phyloP scores from a whole-genome alignment of 495 filamentous ascomycete species.

The Neurospora sp. region DNA sequence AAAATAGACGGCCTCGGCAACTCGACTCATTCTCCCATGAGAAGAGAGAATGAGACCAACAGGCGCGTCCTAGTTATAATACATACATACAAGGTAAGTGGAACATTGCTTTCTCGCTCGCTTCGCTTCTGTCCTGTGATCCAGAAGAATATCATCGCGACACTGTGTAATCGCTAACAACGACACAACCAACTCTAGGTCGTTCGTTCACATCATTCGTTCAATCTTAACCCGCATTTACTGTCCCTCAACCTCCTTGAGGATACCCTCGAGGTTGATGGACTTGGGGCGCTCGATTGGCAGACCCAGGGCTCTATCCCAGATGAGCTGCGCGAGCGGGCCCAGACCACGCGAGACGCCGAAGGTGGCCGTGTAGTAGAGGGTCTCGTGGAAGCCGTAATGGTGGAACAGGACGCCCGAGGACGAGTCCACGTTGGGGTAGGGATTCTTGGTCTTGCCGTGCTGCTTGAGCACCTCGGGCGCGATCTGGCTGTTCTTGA shows the following conservation, averaged over 20 bases:
- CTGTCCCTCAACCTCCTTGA: slow-evolving; percentile 44
- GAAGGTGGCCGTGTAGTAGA: slow-evolving; percentile 97
- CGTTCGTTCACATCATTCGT: background rate
- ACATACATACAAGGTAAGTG: background rate
- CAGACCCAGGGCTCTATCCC: slow-evolving; percentile 87
- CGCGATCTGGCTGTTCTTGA: slow-evolving; percentile 67
- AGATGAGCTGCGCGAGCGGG: slow-evolving; percentile 87
- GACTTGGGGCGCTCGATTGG: slow-evolving; percentile 99
- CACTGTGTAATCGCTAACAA: background rate
- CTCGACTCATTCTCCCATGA: background rate
- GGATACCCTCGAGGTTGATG: slow-evolving; percentile 76
- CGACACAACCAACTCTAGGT: background rate
- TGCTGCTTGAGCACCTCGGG: slow-evolving; percentile 84
- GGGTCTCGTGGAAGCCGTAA: slow-evolving; percentile 90
- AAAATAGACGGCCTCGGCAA: background rate
- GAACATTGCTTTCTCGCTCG: background rate
- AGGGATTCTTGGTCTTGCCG: slow-evolving; percentile 98
- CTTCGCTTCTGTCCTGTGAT: background rate
- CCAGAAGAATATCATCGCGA: background rate
- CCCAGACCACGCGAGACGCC: slow-evolving; percentile 87
- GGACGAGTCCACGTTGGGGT: slow-evolving; percentile 87
- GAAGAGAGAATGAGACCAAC: background rate
- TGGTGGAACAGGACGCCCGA: slow-evolving; percentile 95
- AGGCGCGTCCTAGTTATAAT: background rate
- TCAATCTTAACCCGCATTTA: slow-evolving; percentile 4